Evolutionary conservation across 2,329 filamentous ascomycete species (phyloP).

Genomic region (Lasiodiplodia theobromae): DNA sequence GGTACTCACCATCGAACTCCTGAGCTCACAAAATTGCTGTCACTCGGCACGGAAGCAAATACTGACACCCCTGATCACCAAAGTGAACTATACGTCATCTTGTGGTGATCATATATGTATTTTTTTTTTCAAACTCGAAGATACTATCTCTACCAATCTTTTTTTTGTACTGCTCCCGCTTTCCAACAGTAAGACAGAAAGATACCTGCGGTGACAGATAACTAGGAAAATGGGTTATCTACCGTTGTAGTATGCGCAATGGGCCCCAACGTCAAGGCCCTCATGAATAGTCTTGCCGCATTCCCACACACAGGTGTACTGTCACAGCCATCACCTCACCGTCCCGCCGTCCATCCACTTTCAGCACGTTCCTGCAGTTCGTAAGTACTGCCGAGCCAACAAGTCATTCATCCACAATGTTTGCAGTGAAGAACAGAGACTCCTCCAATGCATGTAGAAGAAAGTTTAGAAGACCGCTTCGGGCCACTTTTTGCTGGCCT

Average conservation of each 20-base stretch:
- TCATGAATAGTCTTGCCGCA: not conserved
- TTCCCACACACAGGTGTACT: not conserved
- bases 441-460: not conserved
- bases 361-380: not conserved
- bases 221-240: not conserved
- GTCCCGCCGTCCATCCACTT: not conserved
- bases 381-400: not conserved
- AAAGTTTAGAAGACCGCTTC: conserved; percentile 37
- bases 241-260: not conserved
- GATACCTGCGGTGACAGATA: not conserved
- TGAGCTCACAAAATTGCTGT: not conserved
- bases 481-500: conserved; percentile 49
- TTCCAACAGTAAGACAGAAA: not conserved
- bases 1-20: too few species aligned
- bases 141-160: conserved; percentile 6
- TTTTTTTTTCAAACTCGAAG: not conserved
- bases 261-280: not conserved
- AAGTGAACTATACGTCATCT: not conserved
- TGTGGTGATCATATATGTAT: not conserved
- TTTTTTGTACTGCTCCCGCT: conserved; percentile 13
- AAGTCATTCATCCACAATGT: not conserved
- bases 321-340: not conserved
- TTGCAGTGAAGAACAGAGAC: not conserved
- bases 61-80: not conserved
- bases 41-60: not conserved